These are phyloP conservation scores for Lodderomyces theae DNA, from an alignment of 1,139 yeast species.

Conservation along the genomic window DNA sequence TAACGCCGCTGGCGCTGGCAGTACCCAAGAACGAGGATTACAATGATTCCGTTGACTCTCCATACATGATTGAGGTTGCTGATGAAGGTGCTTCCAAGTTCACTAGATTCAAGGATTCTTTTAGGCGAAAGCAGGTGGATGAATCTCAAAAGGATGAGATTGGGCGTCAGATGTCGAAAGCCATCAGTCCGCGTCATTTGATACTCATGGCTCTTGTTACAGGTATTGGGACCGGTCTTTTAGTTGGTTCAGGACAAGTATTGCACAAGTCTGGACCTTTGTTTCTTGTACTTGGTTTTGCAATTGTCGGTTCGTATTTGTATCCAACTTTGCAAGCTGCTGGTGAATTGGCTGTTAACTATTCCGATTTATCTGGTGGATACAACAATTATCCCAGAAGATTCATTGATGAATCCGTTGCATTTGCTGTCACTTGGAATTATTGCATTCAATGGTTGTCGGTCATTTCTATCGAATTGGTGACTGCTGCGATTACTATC, in stretches of 20 bases:
- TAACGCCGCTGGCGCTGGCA: constrained; percentile 1
- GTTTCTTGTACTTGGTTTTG: constrained; percentile 34
- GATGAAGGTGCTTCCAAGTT: constrained; percentile 15
- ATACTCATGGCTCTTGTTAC: constrained; percentile 37
- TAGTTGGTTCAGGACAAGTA: constrained; percentile 37
- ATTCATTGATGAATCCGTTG: constrained; percentile 37
- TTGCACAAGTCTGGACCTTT: constrained; percentile 37
- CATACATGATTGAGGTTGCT: constrained; percentile 8
- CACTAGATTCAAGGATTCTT: constrained; percentile 31
- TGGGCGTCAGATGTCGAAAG: constrained; percentile 32
- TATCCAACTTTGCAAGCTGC: constrained; percentile 43
- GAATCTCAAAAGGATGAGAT: constrained; percentile 19
- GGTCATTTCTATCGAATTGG: constrained; percentile 41
- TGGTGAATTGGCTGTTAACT: constrained; percentile 43
- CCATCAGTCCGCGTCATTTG: constrained; percentile 36
- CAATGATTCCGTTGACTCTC: constrained; percentile 12
- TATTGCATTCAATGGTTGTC: constrained; percentile 44
- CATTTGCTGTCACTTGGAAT: constrained; percentile 43
- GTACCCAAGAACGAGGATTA: constrained; percentile 5
- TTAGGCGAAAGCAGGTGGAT: constrained; percentile 22
- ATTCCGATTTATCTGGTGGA: constrained; percentile 39
- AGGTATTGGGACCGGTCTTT: constrained; percentile 43
- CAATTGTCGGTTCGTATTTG: constrained; percentile 38
- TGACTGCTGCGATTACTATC: constrained; percentile 40
- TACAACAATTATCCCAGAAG: constrained; percentile 39